Base-by-base conservation (phyloP, 164 flowering plant genomes). In the Chimonanthus praecox region DNA sequence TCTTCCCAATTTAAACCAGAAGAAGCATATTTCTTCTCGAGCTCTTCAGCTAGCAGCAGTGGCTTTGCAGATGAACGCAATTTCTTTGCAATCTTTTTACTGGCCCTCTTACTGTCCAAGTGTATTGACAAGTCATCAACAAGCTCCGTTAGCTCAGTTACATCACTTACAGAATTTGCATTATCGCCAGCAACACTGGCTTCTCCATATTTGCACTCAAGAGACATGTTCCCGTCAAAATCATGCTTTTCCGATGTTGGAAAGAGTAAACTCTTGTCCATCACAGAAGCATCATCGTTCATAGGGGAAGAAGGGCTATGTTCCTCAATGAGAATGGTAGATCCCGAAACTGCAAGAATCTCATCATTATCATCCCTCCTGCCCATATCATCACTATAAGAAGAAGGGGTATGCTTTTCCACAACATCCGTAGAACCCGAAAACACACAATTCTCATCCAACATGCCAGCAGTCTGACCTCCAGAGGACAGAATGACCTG, bases 1-100 rank as follows among this genome's bases (percentile, higher is more conserved):
- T 92, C 97, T 80, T 89, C 97, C 91, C 84, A 87, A 69, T 95
- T 89, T 85, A 92, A 76, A 73, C 91, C 98, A 68, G 92, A 89
- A 70, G 84, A 93, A 46, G 98, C 99, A 67, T 87, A 87, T 63
- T 85, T 94, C 80, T 88, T 95, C 80, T 95, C 99, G 33, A 87
- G 78, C 73, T 92, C 95, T 78, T 95, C 99, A 63, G 99, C 98
- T 74, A 88, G 73, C 66, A 92, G 97, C 68, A 95, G 88, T 2
- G 92, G 94, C 73, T 89, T 93, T 84, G 77, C 70, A 33, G 72
- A 69, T 33, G 87, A 45, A 6, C 68, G 78, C 6, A 69, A 58
- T 50, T 85, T 87, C 84, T 82, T 88, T 65, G 73, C 87, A 5
- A 70, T 66, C 72, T 75, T 83, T 79, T 77, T 84, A 74, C 75